These are phyloP conservation scores for Parathielavia appendiculata DNA, from an alignment of 495 filamentous ascomycete species.

Conservation along the genomic window DNA sequence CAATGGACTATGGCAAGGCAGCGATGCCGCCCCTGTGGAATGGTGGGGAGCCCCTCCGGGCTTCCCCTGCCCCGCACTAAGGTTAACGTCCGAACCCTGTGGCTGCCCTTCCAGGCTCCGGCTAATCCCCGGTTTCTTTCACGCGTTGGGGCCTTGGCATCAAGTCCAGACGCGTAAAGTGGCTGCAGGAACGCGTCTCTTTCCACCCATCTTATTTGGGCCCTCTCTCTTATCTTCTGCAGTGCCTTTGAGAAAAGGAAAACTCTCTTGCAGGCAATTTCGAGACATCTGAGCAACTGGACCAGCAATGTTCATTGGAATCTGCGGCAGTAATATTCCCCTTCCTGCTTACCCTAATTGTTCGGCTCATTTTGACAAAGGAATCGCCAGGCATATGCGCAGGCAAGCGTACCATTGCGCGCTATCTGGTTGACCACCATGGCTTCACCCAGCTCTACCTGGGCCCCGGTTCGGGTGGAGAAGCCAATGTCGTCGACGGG, in stretches of 20 bases:
- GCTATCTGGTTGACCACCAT: constrained; percentile 72
- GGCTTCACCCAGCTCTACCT: constrained; percentile 61
- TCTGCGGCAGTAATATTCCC: constrained; percentile 71
- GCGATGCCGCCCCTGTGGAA: constrained; percentile 3
- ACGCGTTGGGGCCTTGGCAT: not conserved
- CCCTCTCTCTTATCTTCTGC: not conserved
- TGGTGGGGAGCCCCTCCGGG: constrained; percentile 12
- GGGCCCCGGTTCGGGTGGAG: constrained; percentile 10
- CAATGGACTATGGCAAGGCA: constrained; percentile 5
- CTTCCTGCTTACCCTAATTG: constrained; percentile 7
- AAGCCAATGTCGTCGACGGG: constrained; percentile 16
- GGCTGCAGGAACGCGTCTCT: constrained; percentile 23
- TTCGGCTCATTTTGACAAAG: constrained; percentile 18
- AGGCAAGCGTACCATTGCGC: constrained; percentile 79
- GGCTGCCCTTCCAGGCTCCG: constrained; percentile 15
- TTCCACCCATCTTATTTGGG: not conserved
- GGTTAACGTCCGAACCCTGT: not conserved
- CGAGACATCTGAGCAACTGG: too few species aligned
- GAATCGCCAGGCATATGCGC: constrained; percentile 68
- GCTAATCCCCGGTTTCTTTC: constrained; percentile 17
- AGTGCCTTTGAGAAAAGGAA: not conserved
- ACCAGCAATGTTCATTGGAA: constrained; percentile 74
- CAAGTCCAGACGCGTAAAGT: constrained; percentile 16
- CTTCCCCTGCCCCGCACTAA: constrained; percentile 22
- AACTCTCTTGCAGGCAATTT: too few species aligned